Base-by-base conservation (phyloP, 1,284 basidiomycete genomes). In the Pascua sp. region DNA sequence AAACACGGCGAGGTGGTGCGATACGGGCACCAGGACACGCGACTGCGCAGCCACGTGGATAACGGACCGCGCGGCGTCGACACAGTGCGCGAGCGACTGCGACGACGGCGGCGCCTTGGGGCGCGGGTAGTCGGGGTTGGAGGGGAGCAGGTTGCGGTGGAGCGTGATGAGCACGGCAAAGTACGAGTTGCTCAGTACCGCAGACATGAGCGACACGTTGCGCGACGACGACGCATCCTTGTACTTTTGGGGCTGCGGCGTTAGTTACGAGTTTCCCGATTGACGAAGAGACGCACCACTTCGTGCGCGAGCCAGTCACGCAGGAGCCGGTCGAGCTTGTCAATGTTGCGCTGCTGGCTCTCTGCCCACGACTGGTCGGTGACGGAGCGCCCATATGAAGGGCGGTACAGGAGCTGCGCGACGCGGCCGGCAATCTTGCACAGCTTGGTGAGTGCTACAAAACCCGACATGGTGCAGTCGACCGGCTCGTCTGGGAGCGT, bases 1-100 rank as follows among this genome's bases (percentile, higher is more conserved):
- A 80, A 90, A 92, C 73, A 93, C 90, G 2, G 90, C 89, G 41
- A 93, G 82, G 72, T 92, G 89, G 69, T 93, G 91, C 12, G 89
- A 90, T 5, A 88, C 83, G 4, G 91, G 90, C 1, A 93, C 87
- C 48, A 89, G 85, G 65, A 89, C 86, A 70, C 86, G 88, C 77
- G 91, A 88, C 13, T 89, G 89, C 42, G 89, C 86, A 1, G 90
- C 90, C 50, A 93, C 83, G 53, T 86, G 85, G 63, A 93, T 90
- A 75, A 72, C 70, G 8, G 74, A 76, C 2, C 74, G 68, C 42
- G 74, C 74, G 5, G 72, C 72, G 24, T 74, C 74, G 48, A 76
- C 71, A 51, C 72, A 73, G 54, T 69, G 67, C 5, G 72, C 65
- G 4, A 76, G 66, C 8, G 68, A 71, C 51, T 70, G 70, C 2